A percentile compares a stretch with the other conserved stretches of the same genome.
Evolutionary conservation across 2,329 filamentous ascomycete genomes (phyloP).

Genomic region (Neospermospora avenae): DNA sequence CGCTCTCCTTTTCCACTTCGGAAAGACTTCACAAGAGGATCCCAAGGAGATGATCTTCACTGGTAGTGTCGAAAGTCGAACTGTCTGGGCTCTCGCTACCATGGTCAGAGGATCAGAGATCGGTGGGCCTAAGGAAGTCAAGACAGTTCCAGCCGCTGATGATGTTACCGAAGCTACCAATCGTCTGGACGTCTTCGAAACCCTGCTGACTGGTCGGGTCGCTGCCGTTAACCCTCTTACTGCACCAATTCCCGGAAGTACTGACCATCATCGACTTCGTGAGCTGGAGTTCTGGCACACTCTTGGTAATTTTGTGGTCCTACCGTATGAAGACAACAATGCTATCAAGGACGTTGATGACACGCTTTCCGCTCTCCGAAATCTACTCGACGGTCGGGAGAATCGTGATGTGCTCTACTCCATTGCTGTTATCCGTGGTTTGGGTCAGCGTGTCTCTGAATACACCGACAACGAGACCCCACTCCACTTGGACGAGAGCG

Average conservation of each 20-base stretch:
- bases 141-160: conserved; percentile 49
- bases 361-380: conserved; percentile 61
- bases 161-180: conserved; percentile 62
- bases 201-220: conserved; percentile 69
- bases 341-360: conserved; percentile 60
- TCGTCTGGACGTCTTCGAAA: conserved; percentile 72
- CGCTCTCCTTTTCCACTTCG: conserved; percentile 57
- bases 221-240: conserved; percentile 57
- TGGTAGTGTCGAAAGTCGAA: conserved; percentile 52
- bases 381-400: conserved; percentile 74
- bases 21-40: conserved; percentile 48
- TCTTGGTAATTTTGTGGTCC: conserved; percentile 68
- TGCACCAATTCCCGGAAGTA: conserved; percentile 46
- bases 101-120: conserved; percentile 38
- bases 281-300: conserved; percentile 81
- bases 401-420: conserved; percentile 90
- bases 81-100: conserved; percentile 58
- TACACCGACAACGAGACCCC: conserved; percentile 55
- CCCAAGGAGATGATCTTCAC: conserved; percentile 51
- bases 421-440: conserved; percentile 73
- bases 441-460: conserved; percentile 62
- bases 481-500: conserved; percentile 62
- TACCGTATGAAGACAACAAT: conserved; percentile 57
- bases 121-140: conserved; percentile 33
- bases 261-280: conserved; percentile 52